Evolutionary conservation across 1,284 basidiomycete genomes (phyloP).

Genomic region (Volvariella surrecta): DNA sequence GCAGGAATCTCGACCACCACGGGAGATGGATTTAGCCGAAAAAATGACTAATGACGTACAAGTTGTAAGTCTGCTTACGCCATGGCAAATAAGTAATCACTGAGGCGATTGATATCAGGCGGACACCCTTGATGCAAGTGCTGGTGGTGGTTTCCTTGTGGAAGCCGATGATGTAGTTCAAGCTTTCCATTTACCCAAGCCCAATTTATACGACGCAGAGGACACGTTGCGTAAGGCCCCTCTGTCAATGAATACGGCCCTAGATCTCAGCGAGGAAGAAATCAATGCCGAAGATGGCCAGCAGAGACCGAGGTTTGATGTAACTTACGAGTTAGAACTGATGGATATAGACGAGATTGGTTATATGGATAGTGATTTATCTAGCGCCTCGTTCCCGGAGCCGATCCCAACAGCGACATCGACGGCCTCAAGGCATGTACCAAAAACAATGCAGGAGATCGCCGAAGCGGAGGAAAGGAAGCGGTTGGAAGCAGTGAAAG

Average conservation of each 20-base stretch:
- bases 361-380: too few relatives aligned
- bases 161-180: constrained; percentile 69
- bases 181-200: constrained; percentile 59
- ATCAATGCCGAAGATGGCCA: constrained; percentile 5
- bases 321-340: constrained; percentile 23
- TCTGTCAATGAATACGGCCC: neutral
- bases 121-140: constrained; percentile 1
- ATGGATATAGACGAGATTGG: too few relatives aligned
- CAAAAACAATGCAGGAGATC: constrained; percentile 60
- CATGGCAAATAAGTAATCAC: neutral
- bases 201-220: constrained; percentile 11
- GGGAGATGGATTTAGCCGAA: neutral
- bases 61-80: neutral
- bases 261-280: too few relatives aligned
- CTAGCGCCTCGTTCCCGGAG: too few relatives aligned
- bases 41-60: neutral
- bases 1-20: constrained; percentile 10
- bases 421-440: constrained; percentile 19
- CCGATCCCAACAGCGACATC: too few relatives aligned
- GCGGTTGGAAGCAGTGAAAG: constrained; percentile 10
- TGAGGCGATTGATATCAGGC: neutral
- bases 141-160: constrained; percentile 53
- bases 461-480: constrained; percentile 38
- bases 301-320: constrained; percentile 3
- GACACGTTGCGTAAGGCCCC: neutral